Conservation (phyloP, 768 basidiomycete genomes). For the Calocera viscosa region DNA sequence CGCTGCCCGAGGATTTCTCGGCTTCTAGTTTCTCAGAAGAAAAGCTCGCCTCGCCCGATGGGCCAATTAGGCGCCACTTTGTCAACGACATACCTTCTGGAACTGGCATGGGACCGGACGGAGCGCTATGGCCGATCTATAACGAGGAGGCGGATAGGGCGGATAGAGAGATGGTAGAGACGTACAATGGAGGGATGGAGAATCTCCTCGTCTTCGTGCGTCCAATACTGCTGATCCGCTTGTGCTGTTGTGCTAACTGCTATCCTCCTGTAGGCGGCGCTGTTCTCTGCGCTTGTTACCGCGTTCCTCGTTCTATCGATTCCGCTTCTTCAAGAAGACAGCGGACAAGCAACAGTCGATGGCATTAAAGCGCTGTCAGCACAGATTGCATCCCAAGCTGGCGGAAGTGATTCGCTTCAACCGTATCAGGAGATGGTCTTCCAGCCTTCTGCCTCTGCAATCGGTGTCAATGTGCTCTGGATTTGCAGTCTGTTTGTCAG, state of each 20-base stretch:
- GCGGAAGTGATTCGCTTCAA: background rate
- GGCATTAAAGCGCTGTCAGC: background rate
- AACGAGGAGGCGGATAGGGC: background rate
- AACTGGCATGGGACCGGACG: background rate
- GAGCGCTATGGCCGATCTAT: background rate
- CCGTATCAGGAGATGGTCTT: background rate
- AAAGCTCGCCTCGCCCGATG: background rate
- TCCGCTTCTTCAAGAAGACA: background rate
- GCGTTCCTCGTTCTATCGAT: background rate
- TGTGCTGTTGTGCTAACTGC: background rate
- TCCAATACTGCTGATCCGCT: background rate
- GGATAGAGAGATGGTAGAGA: background rate
- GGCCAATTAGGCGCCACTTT: background rate
- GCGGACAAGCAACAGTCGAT: background rate
- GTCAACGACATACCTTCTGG: background rate
- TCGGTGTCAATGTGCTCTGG: background rate
- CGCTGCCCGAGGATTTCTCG: background rate
- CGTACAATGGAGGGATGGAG: background rate
- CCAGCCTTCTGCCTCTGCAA: background rate
- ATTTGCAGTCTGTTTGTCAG: background rate
- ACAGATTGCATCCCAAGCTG: background rate
- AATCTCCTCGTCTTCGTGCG: background rate
- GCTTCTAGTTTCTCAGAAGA: background rate
- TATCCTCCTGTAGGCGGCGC: background rate
- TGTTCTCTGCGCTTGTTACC: background rate